Conservation (phyloP, 1,284 basidiomycete species). For the Ceratobasidium sp. region DNA sequence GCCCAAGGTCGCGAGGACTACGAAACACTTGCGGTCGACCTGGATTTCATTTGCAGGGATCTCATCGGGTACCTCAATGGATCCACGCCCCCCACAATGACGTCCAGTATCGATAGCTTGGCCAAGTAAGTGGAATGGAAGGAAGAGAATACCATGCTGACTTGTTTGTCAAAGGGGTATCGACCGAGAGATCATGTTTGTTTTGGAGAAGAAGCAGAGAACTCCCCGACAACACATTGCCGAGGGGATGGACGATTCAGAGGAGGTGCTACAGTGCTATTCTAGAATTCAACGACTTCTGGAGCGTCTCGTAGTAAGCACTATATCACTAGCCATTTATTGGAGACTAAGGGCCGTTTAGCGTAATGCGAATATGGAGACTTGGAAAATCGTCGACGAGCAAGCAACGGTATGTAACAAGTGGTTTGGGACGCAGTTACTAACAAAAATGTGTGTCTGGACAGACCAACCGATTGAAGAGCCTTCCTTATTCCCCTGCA, state of each 20-base stretch:
- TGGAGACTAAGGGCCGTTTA: background rate
- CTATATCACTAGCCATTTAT: background rate
- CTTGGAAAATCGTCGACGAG: conserved; percentile 6
- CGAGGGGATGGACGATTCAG: background rate
- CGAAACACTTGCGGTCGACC: background rate
- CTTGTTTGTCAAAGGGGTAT: conserved; percentile 11
- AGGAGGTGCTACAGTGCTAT: conserved; percentile 5
- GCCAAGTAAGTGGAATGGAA: background rate
- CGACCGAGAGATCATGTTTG: background rate
- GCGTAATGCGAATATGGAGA: conserved; percentile 20
- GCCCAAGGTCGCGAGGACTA: conserved; percentile 9
- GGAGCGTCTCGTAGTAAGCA: background rate
- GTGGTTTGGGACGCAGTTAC: background rate
- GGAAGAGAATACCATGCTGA: no score
- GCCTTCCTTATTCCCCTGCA: background rate
- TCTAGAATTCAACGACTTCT: background rate
- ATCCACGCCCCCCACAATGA: background rate
- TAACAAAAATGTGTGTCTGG: background rate
- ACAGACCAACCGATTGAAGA: background rate
- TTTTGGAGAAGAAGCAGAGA: background rate
- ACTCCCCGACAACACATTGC: background rate
- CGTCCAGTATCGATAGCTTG: background rate
- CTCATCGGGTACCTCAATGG: background rate
- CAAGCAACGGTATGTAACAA: conserved; percentile 17
- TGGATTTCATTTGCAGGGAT: background rate